Evolutionary conservation across 2,329 filamentous ascomycete genomes (phyloP).

Genomic region (Fusarium humuli): DNA sequence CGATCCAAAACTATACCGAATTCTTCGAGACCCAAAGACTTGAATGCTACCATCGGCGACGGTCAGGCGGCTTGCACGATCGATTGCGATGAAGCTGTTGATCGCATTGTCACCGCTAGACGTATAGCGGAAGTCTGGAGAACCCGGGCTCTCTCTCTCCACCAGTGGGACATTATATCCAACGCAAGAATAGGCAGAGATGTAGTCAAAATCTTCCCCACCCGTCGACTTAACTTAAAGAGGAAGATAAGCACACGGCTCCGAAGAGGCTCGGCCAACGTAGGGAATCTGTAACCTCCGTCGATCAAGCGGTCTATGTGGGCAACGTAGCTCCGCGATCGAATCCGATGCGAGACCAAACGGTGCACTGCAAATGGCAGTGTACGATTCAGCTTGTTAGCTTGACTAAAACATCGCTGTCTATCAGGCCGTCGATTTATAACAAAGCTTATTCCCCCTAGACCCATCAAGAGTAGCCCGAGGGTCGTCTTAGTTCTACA

Average conservation of each 20-base stretch:
- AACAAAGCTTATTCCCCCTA: background rate
- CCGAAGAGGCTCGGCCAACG: background rate
- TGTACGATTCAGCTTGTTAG: background rate
- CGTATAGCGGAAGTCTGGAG: background rate
- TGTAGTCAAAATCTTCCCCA: background rate
- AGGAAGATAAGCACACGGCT: background rate
- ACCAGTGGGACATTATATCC: background rate
- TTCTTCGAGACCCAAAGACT: background rate
- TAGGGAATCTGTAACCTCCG: background rate
- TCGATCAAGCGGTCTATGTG: background rate
- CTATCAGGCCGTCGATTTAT: background rate
- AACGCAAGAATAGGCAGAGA: background rate
- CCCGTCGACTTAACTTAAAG: background rate
- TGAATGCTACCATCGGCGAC: background rate
- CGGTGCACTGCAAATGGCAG: background rate
- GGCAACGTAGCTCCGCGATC: background rate
- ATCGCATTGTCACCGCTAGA: background rate
- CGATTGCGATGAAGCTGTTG: background rate
- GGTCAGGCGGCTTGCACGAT: background rate
- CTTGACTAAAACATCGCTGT: background rate
- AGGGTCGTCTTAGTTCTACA: background rate
- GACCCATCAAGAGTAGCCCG: background rate
- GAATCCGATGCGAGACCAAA: background rate
- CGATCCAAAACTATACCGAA: background rate
- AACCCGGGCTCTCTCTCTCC: background rate